Evolutionary conservation across 2,329 filamentous ascomycete species (phyloP), one percentile per base, ranked within the genome.

Genomic region (Aspergillus sp.): DNA sequence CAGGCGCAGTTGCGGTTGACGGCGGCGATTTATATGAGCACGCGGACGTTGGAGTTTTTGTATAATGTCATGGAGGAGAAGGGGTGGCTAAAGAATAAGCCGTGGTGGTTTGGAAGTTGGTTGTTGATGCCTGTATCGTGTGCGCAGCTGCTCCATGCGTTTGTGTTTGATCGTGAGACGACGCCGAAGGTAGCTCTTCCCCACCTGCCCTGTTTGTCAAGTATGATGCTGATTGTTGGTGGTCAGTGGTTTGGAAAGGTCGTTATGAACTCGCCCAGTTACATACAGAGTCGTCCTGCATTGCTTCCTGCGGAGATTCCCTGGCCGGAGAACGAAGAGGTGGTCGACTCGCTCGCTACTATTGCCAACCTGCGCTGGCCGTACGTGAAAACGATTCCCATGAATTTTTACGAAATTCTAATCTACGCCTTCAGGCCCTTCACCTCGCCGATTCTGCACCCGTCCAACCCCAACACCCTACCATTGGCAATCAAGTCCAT

Each of bases 81-180:
- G 38, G 84, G 84, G 5, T 82, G 76, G 59, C 73, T 85, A 50
- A 79, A 79, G 60, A 78, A 82, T 56, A 79, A 84, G 56, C 90
- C 90, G 0, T 85, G 82, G 81, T 91, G 87, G 87, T 87, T 86
- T 72, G 87, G 87, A 19, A 89, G 85, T 64, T 91, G 87, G 86
- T 74, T 90, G 73, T 65, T 90, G 58, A 87, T 89, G 73, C 87
- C 87, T 1, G 62, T 90, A 25, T 82, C 85, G 1, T 84, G 82
- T 61, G 87, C 86, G 7, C 87, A 91, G 72, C 72, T 91, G 53
- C 71, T 90, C 44, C 84, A 90, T 65, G 83, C 87, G 0, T 81
- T 84, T 56, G 77, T 90, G 5, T 90, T 90, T 65, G 86, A 91
- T 65, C 76, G 82, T 47, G 86, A 90, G 57, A 85, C 83, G 57